Percentiles rank a stretch among this genome's conserved stretches.
These are phyloP conservation scores for Agrocybe pediades DNA, from an alignment of 768 basidiomycete genomes.

Conservation along the genomic window DNA sequence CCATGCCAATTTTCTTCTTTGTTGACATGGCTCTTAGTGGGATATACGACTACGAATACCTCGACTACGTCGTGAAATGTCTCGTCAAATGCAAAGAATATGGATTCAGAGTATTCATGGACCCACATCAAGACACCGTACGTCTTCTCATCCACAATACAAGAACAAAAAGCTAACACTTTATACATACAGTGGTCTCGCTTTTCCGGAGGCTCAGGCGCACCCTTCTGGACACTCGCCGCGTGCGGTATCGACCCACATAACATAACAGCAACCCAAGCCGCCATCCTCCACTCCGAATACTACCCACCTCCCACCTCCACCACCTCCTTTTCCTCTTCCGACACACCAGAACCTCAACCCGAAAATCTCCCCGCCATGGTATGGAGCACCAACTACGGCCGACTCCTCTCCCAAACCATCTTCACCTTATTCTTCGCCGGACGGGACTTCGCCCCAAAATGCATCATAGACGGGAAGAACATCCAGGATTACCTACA, in stretches of 20 bases:
- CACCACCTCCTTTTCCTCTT: background rate
- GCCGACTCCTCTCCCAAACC: constrained; percentile 84
- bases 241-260: constrained; percentile 91
- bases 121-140: constrained; percentile 95
- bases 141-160: constrained; percentile 30
- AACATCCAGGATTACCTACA: constrained; percentile 93
- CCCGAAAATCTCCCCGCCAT: constrained; percentile 76
- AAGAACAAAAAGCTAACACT: background rate
- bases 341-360: background rate
- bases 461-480: constrained; percentile 85
- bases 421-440: constrained; percentile 96
- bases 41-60: constrained; percentile 87
- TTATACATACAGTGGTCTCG: constrained; percentile 99
- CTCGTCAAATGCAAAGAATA: constrained; percentile 90
- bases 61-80: constrained; percentile 87
- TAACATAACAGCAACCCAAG: constrained; percentile 82
- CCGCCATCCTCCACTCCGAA: constrained; percentile 88
- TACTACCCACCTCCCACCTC: constrained; percentile 51
- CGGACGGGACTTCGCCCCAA: constrained; percentile 86
- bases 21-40: constrained; percentile 50
- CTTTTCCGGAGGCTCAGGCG: constrained; percentile 92
- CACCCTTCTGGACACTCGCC: constrained; percentile 89
- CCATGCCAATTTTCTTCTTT: constrained; percentile 10
- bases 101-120: constrained; percentile 91
- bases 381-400: constrained; percentile 98